Percentiles rank a stretch among this genome's conserved stretches.
Conservation (phyloP, 805 yeast genomes). For the Saccharomycopsis sp. region DNA sequence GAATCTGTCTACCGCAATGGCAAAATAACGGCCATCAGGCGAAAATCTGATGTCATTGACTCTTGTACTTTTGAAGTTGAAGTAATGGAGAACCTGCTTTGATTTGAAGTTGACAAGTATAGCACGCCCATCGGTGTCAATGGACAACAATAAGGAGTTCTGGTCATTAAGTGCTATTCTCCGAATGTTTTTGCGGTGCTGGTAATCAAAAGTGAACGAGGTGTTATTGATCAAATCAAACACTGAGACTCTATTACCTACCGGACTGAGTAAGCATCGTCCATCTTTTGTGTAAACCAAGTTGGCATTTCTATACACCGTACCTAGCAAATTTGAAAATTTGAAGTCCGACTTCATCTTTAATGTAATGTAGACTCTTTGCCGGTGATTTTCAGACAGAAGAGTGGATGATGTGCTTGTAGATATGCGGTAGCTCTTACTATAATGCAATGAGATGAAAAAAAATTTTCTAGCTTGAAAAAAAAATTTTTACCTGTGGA, state of each 20-base stretch:
- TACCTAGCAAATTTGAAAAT: conserved; percentile 85
- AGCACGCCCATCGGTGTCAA: conserved; percentile 90
- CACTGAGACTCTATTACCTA: conserved; percentile 86
- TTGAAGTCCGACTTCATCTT: conserved; percentile 81
- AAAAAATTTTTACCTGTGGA: background rate
- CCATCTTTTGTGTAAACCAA: conserved; percentile 83
- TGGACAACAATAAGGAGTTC: conserved; percentile 70
- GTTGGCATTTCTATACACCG: conserved; percentile 93
- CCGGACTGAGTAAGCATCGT: conserved; percentile 75
- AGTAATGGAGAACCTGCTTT: conserved; percentile 83
- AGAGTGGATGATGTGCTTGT: background rate
- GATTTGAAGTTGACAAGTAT: conserved; percentile 80
- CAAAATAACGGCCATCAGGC: conserved; percentile 83
- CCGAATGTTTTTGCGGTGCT: conserved; percentile 79
- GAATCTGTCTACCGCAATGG: conserved; percentile 74
- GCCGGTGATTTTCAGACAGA: background rate
- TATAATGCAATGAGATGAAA: background rate
- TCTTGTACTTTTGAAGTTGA: conserved; percentile 71
- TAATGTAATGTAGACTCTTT: background rate
- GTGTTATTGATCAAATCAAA: conserved; percentile 80
- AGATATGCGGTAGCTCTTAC: no score
- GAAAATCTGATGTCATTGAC: conserved; percentile 75
- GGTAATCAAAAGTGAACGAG: conserved; percentile 85
- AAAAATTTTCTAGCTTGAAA: background rate
- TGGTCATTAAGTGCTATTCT: conserved; percentile 79